Conservation (phyloP, 768 basidiomycete genomes). For the Boletus subcaerulescens region DNA sequence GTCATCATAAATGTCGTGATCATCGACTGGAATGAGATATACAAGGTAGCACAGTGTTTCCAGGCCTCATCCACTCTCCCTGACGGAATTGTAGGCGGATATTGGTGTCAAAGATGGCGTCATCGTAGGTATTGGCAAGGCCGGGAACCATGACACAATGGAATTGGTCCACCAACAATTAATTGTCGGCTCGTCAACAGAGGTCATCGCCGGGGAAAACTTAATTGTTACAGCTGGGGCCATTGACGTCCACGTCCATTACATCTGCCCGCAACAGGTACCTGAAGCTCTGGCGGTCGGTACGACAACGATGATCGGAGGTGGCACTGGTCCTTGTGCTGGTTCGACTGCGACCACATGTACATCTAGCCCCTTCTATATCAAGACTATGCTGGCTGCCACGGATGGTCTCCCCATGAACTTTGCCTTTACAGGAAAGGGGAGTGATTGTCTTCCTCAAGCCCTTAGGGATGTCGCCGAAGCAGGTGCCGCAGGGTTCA, state of each 20-base stretch:
- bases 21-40: constrained; percentile 92
- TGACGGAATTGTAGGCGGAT: constrained; percentile 63
- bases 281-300: constrained; percentile 79
- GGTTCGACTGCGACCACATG: constrained; percentile 91
- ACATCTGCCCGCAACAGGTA: constrained; percentile 92
- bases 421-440: constrained; percentile 94
- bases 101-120: constrained; percentile 84
- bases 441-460: constrained; percentile 78
- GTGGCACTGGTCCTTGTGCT: constrained; percentile 91
- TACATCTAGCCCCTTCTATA: constrained; percentile 86
- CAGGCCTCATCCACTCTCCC: neutral
- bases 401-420: constrained; percentile 90
- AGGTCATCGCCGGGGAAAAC: constrained; percentile 94
- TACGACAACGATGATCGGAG: constrained; percentile 93
- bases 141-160: constrained; percentile 96
- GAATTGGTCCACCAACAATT: constrained; percentile 66
- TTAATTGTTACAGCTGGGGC: constrained; percentile 92
- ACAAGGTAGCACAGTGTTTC: constrained; percentile 57
- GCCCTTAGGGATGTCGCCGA: constrained; percentile 78
- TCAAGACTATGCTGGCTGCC: constrained; percentile 87
- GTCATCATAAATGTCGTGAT: constrained; percentile 95
- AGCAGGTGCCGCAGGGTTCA: constrained; percentile 86
- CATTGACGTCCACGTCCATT: constrained; percentile 90
- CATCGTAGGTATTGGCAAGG: constrained; percentile 92
- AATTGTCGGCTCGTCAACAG: constrained; percentile 86